Percentiles rank a stretch among this genome's conserved stretches.
These are phyloP conservation scores for Paspalum notatum DNA, from an alignment of 176 grass and related monocot species.

Conservation along the genomic window DNA sequence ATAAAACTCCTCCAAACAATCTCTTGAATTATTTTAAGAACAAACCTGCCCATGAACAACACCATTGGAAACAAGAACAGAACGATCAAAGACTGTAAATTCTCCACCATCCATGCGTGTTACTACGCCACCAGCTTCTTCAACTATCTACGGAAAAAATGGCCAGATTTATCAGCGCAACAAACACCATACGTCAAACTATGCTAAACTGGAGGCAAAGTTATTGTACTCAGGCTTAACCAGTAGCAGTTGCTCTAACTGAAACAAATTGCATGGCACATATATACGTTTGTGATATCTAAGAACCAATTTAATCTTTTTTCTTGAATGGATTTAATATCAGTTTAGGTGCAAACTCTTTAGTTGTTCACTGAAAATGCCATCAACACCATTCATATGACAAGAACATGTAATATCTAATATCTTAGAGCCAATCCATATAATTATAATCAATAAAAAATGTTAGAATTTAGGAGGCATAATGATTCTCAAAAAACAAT, in stretches of 20 bases:
- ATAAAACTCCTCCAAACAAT: slow-evolving; percentile 26
- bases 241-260: background rate
- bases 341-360: background rate
- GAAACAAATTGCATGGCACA: background rate
- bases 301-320: background rate
- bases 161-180: slow-evolving; percentile 29
- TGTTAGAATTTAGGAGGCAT: background rate
- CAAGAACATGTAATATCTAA: background rate
- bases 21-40: background rate
- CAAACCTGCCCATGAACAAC: slow-evolving; percentile 73
- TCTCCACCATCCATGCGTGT: slow-evolving; percentile 86
- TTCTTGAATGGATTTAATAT: too few species aligned
- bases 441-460: slow-evolving; percentile 3
- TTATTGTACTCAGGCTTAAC: slow-evolving; percentile 5
- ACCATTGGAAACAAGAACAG: slow-evolving; percentile 89
- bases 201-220: slow-evolving; percentile 1
- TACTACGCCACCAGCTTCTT: slow-evolving; percentile 92
- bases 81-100: slow-evolving; percentile 95
- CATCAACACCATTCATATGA: background rate
- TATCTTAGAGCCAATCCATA: background rate
- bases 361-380: slow-evolving; percentile 9
- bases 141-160: slow-evolving; percentile 69
- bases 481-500: background rate
- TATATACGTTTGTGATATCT: background rate
- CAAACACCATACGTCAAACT: background rate